phyloP scores from a whole-genome alignment of 371 early-diverging fungal species.

The Coemansia sp. region DNA sequence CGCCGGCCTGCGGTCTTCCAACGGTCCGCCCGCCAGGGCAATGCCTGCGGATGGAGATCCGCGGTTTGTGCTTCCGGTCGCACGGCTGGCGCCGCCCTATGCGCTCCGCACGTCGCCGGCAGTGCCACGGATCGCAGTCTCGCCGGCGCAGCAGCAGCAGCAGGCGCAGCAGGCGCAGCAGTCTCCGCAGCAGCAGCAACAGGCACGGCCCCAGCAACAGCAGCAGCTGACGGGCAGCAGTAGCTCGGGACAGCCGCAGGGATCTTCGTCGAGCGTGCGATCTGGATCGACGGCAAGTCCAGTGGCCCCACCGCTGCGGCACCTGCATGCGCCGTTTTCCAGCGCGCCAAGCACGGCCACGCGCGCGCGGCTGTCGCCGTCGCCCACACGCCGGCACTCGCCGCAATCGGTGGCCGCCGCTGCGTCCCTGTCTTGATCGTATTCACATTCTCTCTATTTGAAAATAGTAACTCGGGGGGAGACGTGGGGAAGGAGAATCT shows the following conservation, averaged over 20 bases:
- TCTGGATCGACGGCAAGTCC: constrained; percentile 10
- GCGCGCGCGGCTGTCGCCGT: not conserved
- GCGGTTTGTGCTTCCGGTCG: constrained; percentile 32
- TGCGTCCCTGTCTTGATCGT: not conserved
- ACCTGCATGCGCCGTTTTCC: not conserved
- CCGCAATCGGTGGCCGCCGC: not conserved
- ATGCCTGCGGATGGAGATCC: constrained; percentile 2
- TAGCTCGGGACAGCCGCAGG: not conserved
- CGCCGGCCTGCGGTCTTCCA: constrained; percentile 4
- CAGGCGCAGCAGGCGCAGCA: not conserved
- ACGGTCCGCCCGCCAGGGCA: too few relatives aligned
- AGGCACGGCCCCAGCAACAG: not conserved
- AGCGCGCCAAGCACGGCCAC: constrained; percentile 12
- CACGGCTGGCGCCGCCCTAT: constrained; percentile 17
- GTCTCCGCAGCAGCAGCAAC: not conserved
- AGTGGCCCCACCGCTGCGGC: constrained; percentile 1
- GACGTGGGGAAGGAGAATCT: too few relatives aligned
- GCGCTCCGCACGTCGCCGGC: not conserved
- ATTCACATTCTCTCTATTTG: not conserved
- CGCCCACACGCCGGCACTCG: not conserved
- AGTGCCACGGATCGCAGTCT: not conserved
- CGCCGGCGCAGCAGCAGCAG: not conserved
- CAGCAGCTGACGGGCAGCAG: not conserved
- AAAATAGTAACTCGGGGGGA: too few relatives aligned
- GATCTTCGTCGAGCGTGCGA: constrained; percentile 3